These are phyloP conservation scores for Globisporangium emineosum DNA, from an alignment of 352 stramenopile species.

Conservation along the genomic window DNA sequence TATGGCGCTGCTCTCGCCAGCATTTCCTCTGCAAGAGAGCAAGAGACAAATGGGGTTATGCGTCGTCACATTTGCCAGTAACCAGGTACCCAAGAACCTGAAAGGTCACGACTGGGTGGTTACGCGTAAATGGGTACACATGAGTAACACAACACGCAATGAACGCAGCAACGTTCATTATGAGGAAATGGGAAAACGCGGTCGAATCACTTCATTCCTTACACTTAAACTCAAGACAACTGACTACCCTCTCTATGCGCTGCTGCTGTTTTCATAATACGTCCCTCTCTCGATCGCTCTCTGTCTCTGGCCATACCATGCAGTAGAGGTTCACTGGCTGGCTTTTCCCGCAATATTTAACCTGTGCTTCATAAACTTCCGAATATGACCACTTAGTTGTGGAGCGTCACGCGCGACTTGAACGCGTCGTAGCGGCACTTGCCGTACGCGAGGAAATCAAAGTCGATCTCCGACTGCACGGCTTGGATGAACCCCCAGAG, in stretches of 20 bases:
- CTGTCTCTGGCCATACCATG: not conserved
- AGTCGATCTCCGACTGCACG: conserved; percentile 88
- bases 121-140: not conserved
- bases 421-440: conserved; percentile 71
- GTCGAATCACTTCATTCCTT: conserved; percentile 10
- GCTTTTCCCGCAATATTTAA: not conserved
- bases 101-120: conserved; percentile 4
- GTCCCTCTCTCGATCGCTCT: not conserved
- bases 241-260: conserved; percentile 6
- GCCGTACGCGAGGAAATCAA: conserved; percentile 90
- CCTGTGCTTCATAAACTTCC: not conserved
- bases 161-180: too few relatives aligned
- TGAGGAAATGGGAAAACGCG: too few relatives aligned
- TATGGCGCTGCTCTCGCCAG: not conserved
- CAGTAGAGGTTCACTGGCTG: not conserved
- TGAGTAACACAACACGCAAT: not conserved
- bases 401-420: conserved; percentile 53
- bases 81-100: too few relatives aligned
- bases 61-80: too few relatives aligned
- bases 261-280: conserved; percentile 3
- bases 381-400: conserved; percentile 29
- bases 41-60: not conserved
- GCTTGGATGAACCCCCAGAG: conserved; percentile 91
- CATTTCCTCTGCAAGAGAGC: not conserved
- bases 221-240: conserved; percentile 1